Percentiles rank a stretch among this genome's conserved stretches.
Evolutionary conservation across 2,329 filamentous ascomycete genomes (phyloP).

Genomic region (Apiospora kogelbergensis): DNA sequence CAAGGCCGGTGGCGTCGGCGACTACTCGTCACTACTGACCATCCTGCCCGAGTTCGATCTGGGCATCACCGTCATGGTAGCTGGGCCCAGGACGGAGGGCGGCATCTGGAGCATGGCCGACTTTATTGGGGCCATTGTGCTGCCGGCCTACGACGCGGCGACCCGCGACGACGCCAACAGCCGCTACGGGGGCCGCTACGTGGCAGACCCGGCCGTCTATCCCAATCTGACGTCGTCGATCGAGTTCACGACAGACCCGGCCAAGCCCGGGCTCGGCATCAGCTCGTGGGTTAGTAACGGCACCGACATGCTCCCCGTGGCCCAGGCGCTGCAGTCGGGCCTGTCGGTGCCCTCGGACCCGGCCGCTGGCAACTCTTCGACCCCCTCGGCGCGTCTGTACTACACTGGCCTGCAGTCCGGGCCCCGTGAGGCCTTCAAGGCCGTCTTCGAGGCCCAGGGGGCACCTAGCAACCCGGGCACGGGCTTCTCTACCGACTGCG

Average conservation of each 20-base stretch:
- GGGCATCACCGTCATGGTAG: conserved; percentile 32
- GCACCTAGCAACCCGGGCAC: conserved; percentile 16
- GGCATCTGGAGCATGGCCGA: conserved; percentile 32
- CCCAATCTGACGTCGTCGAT: conserved; percentile 31
- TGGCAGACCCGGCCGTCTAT: neutral
- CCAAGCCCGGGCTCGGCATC: conserved; percentile 29
- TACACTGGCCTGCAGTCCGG: conserved; percentile 30
- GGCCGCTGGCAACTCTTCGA: conserved; percentile 21
- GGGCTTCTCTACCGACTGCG: conserved; percentile 25
- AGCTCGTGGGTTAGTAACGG: conserved; percentile 33
- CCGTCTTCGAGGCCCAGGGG: conserved; percentile 32
- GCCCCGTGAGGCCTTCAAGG: conserved; percentile 33
- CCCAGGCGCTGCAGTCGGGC: conserved; percentile 20
- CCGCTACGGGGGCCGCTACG: conserved; percentile 29
- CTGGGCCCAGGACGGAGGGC: conserved; percentile 27
- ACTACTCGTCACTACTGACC: conserved; percentile 31
- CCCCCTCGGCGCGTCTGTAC: conserved; percentile 31
- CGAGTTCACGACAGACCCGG: conserved; percentile 25
- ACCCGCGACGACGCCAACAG: conserved; percentile 28
- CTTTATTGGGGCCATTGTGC: conserved; percentile 27
- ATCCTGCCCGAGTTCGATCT: conserved; percentile 36
- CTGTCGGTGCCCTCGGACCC: conserved; percentile 22
- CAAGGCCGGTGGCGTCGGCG: conserved; percentile 33
- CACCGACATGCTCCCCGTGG: conserved; percentile 28
- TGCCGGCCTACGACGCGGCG: conserved; percentile 28